Percentiles rank a stretch among this genome's conserved stretches.
Evolutionary conservation across 2,329 filamentous ascomycete species (phyloP).

Genomic region (Aspergillus udagawae): DNA sequence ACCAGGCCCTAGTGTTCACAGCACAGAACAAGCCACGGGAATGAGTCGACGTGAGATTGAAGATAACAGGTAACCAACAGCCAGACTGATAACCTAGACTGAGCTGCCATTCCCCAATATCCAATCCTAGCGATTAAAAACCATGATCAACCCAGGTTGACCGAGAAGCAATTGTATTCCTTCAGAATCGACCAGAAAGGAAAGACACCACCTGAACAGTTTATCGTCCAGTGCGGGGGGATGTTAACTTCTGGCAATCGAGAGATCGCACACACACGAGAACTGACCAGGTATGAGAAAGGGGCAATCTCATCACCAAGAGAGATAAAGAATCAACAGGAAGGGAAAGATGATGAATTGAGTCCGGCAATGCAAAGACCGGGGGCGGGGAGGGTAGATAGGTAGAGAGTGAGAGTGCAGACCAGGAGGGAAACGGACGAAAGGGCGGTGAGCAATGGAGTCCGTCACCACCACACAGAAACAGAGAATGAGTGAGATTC

Average conservation of each 20-base stretch:
- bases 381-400: conserved; percentile 6
- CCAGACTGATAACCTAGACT: conserved; percentile 27
- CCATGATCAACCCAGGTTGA: conserved; percentile 22
- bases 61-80: conserved; percentile 10
- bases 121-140: conserved; percentile 24
- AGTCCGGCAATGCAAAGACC: not conserved
- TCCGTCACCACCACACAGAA: not conserved
- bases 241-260: not conserved
- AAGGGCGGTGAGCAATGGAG: not conserved
- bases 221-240: not conserved
- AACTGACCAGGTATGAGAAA: not conserved
- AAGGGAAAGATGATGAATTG: conserved; percentile 5
- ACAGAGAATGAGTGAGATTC: not conserved
- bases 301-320: not conserved
- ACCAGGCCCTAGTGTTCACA: not conserved
- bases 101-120: conserved; percentile 32
- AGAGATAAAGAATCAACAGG: not conserved
- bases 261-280: not conserved
- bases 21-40: conserved; percentile 3
- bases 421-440: not conserved
- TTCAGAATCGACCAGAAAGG: not conserved
- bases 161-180: conserved; percentile 2
- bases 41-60: not conserved
- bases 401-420: not conserved
- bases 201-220: not conserved